These are phyloP conservation scores for Lodderomyces metapsilosis DNA, from an alignment of 1,139 yeast species.

Conservation along the genomic window DNA sequence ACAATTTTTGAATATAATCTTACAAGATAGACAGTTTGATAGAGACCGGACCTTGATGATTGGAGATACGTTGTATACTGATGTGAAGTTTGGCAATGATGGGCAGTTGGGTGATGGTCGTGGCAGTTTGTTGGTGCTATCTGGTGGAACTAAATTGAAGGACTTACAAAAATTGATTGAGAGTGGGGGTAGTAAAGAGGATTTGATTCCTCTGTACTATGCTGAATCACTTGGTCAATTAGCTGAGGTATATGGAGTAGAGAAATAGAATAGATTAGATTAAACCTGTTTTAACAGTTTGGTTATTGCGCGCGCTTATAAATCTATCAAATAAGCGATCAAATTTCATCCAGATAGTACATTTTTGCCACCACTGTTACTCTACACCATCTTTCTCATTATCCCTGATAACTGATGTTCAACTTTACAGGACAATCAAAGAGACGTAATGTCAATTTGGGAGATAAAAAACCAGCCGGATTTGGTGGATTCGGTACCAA, in stretches of 20 bases:
- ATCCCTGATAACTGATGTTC: too few species aligned
- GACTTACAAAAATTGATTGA: slow-evolving; percentile 18
- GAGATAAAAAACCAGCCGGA: slow-evolving; percentile 44
- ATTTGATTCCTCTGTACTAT: slow-evolving; percentile 28
- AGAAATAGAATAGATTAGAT: neutral
- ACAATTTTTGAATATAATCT: slow-evolving; percentile 29
- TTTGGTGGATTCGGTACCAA: slow-evolving; percentile 12
- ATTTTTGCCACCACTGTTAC: neutral
- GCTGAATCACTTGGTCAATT: slow-evolving; percentile 24
- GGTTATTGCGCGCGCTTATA: neutral
- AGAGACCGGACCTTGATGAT: slow-evolving; percentile 34
- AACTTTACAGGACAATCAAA: slow-evolving; percentile 68
- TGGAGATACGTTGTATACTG: slow-evolving; percentile 44
- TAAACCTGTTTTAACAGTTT: neutral
- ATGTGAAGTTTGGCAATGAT: slow-evolving; percentile 44
- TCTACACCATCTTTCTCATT: too few species aligned
- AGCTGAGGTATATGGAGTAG: neutral
- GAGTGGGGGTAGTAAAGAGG: neutral
- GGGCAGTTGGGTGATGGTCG: slow-evolving; percentile 31
- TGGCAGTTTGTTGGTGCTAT: slow-evolving; percentile 34
- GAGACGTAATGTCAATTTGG: slow-evolving; percentile 71
- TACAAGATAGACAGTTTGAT: slow-evolving; percentile 27
- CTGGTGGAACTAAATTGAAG: slow-evolving; percentile 33
- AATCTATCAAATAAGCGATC: too few species aligned
- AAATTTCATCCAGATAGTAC: too few species aligned